Percentiles rank a stretch among this genome's conserved stretches.
phyloP scores from a whole-genome alignment of 495 filamentous ascomycete species.

The Xylaria scruposa region DNA sequence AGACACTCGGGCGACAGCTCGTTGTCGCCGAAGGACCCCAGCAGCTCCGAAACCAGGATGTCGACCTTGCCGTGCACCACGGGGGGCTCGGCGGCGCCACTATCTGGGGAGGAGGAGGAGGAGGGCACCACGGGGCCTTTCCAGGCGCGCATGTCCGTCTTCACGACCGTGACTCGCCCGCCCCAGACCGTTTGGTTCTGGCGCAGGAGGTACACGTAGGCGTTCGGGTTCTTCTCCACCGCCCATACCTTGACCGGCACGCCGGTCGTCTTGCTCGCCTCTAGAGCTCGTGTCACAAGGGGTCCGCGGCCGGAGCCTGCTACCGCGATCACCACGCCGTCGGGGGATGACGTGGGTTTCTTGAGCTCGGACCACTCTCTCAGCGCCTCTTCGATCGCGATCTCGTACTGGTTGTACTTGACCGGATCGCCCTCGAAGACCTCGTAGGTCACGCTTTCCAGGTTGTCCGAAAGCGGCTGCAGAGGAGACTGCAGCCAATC shows the following conservation, averaged over 20 bases:
- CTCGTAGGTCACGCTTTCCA: conserved; percentile 97
- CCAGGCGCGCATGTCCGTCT: conserved; percentile 98
- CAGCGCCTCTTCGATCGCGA: conserved; percentile 80
- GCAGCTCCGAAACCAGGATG: conserved; percentile 90
- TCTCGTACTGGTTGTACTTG: conserved; percentile 96
- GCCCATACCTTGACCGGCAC: conserved; percentile 86
- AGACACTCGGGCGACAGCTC: conserved; percentile 90
- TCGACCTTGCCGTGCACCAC: conserved; percentile 70
- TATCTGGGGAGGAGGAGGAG: conserved; percentile 7
- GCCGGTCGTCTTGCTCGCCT: conserved; percentile 75
- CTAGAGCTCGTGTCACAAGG: conserved; percentile 82
- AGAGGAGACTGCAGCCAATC: conserved; percentile 95
- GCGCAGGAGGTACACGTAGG: conserved; percentile 86
- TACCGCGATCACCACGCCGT: conserved; percentile 84
- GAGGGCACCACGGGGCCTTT: conserved; percentile 67
- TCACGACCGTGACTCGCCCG: conserved; percentile 79
- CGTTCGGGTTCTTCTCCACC: conserved; percentile 98
- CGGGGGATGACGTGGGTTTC: conserved; percentile 73
- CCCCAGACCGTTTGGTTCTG: conserved; percentile 83
- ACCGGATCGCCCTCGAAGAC: conserved; percentile 98
- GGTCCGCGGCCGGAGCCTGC: conserved; percentile 93
- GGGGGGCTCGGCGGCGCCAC: conserved; percentile 13
- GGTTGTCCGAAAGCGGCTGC: conserved; percentile 93
- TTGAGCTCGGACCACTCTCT: conserved; percentile 75
- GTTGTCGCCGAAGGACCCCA: conserved; percentile 92